These are phyloP conservation scores for Peronosclerospora sorghi DNA, from an alignment of 352 stramenopile genomes.

Conservation along the genomic window DNA sequence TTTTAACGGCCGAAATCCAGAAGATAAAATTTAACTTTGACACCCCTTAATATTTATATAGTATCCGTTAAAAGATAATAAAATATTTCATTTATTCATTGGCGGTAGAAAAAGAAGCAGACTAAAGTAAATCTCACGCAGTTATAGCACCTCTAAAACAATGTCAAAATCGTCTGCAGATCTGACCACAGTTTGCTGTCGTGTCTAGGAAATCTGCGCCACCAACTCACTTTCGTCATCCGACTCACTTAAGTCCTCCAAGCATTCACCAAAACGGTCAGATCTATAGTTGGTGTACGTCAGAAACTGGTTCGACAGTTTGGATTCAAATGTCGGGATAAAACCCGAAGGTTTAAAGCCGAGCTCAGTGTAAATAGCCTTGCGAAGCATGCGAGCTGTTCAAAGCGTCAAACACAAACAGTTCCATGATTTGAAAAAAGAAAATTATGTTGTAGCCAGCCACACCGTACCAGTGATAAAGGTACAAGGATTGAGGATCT, in stretches of 20 bases:
- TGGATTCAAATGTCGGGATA: constrained; percentile 40
- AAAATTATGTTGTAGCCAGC: background rate
- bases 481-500: constrained; percentile 34
- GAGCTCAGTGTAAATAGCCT: constrained; percentile 44
- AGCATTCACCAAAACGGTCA: constrained; percentile 33
- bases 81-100: no score
- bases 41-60: no score
- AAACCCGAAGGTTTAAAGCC: constrained; percentile 38
- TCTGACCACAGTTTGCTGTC: no score
- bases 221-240: constrained; percentile 22
- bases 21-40: no score
- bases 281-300: constrained; percentile 52
- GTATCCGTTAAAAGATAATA: no score
- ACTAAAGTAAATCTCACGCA: no score
- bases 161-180: no score
- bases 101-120: no score
- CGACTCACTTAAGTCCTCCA: constrained; percentile 28
- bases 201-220: no score
- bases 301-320: constrained; percentile 51
- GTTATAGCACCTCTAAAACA: no score
- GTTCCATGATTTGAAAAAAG: constrained; percentile 1
- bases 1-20: no score
- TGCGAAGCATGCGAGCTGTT: constrained; percentile 34
- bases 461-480: constrained; percentile 38
- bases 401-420: background rate